phyloP scores from a whole-genome alignment of 805 yeast genomes.

The Brettanomyces anomalus region DNA sequence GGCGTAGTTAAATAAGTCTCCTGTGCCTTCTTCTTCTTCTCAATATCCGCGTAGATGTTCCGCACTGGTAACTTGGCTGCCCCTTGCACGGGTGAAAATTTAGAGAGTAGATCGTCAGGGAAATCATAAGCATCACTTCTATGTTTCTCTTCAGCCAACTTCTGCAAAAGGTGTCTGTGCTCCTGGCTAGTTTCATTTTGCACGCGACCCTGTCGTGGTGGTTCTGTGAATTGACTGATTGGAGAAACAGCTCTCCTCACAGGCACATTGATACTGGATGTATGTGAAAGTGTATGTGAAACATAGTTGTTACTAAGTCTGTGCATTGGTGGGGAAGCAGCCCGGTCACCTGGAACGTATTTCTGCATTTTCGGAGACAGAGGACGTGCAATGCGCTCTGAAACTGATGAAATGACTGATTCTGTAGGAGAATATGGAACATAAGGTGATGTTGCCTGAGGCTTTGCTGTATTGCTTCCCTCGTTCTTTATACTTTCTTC shows the following conservation, averaged over 20 bases:
- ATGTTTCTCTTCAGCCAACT: slow-evolving; percentile 39
- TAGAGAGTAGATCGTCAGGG: slow-evolving; percentile 46
- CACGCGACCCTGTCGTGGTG: not conserved
- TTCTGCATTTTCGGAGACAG: not conserved
- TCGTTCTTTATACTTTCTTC: not conserved
- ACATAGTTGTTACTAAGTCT: not conserved
- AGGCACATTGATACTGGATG: not conserved
- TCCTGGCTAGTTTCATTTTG: slow-evolving; percentile 1
- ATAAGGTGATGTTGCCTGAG: not conserved
- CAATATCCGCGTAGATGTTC: slow-evolving; percentile 22
- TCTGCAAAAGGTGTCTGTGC: slow-evolving; percentile 13
- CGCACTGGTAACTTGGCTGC: slow-evolving; percentile 27
- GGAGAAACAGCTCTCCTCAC: not conserved
- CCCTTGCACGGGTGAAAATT: slow-evolving; percentile 26
- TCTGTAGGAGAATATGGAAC: not conserved
- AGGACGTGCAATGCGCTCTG: not conserved
- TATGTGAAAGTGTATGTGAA: not conserved
- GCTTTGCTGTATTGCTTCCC: not conserved
- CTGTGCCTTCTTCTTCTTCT: slow-evolving; percentile 7
- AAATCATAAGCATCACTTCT: slow-evolving; percentile 75
- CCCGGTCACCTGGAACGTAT: not conserved
- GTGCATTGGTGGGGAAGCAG: not conserved
- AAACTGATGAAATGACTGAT: not conserved
- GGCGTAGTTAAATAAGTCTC: not conserved
- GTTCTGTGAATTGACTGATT: not conserved